These are phyloP conservation scores for Misopates orontium DNA, from an alignment of 257 asterid genomes.

Conservation along the genomic window DNA sequence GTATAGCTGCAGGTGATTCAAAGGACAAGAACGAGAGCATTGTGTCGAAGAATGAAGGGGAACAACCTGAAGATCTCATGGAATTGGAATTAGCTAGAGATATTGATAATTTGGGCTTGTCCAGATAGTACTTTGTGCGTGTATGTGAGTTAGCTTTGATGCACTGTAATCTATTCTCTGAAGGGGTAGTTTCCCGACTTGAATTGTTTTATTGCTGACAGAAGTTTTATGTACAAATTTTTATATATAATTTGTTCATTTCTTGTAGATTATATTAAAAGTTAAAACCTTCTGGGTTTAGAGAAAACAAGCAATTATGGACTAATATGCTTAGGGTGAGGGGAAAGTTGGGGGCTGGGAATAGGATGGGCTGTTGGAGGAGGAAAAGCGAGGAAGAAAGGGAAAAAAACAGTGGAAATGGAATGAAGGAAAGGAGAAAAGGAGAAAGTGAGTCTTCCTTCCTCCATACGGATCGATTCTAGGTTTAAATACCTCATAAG, in stretches of 20 bases:
- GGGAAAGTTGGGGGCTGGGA: too few species aligned
- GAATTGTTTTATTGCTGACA: conserved; percentile 17
- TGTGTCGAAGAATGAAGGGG: conserved; percentile 35
- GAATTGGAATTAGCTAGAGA: conserved; percentile 55
- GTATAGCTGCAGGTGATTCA: conserved; percentile 44
- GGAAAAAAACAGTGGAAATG: too few species aligned
- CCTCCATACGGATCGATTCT: too few species aligned
- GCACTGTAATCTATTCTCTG: conserved; percentile 33
- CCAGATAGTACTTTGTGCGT: conserved; percentile 36
- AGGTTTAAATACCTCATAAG: too few species aligned
- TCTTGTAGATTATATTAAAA: conserved; percentile 29
- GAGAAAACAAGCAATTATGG: too few species aligned
- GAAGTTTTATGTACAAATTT: conserved; percentile 43
- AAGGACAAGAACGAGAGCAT: conserved; percentile 40
- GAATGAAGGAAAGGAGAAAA: too few species aligned
- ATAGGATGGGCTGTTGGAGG: too few species aligned
- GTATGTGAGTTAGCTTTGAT: conserved; percentile 17
- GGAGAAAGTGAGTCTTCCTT: too few species aligned
- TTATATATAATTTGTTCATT: conserved; percentile 26
- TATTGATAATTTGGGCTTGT: conserved; percentile 56
- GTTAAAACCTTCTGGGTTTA: too few species aligned
- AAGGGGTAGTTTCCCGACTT: conserved; percentile 27
- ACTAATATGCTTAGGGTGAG: too few species aligned
- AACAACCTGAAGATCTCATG: conserved; percentile 42
- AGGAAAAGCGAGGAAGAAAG: too few species aligned